Conservation (phyloP, 805 yeast species). For the Schizosaccharomyces octosporus region DNA sequence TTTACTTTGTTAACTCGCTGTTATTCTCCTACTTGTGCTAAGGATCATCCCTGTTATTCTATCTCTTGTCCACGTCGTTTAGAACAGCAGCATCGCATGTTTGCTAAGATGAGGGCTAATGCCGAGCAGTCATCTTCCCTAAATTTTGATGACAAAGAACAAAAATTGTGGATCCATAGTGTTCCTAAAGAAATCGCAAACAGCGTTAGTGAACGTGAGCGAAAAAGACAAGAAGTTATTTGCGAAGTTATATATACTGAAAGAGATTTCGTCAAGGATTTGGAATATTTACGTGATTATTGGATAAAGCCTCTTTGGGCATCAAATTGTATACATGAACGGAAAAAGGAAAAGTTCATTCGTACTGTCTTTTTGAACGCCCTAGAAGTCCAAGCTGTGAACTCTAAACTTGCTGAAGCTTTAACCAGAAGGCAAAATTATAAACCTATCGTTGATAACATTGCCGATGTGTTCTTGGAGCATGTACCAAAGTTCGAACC, state of each 20-base stretch:
- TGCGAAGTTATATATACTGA: slow-evolving; percentile 86
- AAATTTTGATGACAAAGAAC: slow-evolving; percentile 31
- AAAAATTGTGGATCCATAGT: slow-evolving; percentile 79
- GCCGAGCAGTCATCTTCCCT: slow-evolving; percentile 30
- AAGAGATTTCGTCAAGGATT: slow-evolving; percentile 79
- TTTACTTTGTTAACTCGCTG: slow-evolving; percentile 82
- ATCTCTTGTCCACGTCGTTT: slow-evolving; percentile 89
- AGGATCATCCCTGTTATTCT: slow-evolving; percentile 70
- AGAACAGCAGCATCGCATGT: slow-evolving; percentile 83
- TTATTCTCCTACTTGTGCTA: slow-evolving; percentile 87
- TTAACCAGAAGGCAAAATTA: slow-evolving; percentile 66
- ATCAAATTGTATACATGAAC: slow-evolving; percentile 64
- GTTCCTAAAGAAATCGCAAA: slow-evolving; percentile 64
- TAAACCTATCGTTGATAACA: slow-evolving; percentile 56
- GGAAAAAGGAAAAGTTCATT: slow-evolving; percentile 73
- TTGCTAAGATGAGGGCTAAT: slow-evolving; percentile 71
- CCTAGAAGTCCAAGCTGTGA: slow-evolving; percentile 61
- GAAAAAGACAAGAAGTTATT: slow-evolving; percentile 82
- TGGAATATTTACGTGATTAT: slow-evolving; percentile 77
- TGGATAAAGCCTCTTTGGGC: slow-evolving; percentile 81
- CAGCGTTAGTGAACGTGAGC: slow-evolving; percentile 55
- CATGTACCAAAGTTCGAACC: slow-evolving; percentile 75
- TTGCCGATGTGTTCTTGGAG: slow-evolving; percentile 73
- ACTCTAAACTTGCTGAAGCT: slow-evolving; percentile 68
- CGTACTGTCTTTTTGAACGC: slow-evolving; percentile 80